Percentiles rank a stretch among this genome's conserved stretches.
Evolutionary conservation across 495 filamentous ascomycete genomes (phyloP).

Genomic region (Amniculicola lignicola): DNA sequence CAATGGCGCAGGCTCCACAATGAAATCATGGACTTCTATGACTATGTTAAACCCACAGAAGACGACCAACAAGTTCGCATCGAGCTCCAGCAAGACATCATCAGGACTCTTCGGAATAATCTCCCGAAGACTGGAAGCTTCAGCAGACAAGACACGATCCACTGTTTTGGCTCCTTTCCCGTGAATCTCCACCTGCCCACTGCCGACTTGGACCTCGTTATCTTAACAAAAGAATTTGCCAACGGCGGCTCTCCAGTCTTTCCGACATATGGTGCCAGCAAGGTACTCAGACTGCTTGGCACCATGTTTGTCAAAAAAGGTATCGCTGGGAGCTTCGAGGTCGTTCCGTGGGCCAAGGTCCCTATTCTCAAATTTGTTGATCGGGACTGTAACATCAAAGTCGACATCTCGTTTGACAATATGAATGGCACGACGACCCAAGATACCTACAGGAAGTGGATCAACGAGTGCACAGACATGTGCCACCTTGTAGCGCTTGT

Average conservation of each 20-base stretch:
- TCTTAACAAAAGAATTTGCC: conserved; percentile 65
- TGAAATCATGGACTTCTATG: conserved; percentile 84
- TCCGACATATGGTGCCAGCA: conserved; percentile 11
- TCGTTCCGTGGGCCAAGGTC: conserved; percentile 64
- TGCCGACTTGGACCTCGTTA: conserved; percentile 87
- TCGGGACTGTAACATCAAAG: conserved; percentile 63
- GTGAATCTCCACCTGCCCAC: conserved; percentile 87
- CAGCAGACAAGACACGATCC: no score
- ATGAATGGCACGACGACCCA: conserved; percentile 72
- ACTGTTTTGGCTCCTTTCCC: conserved; percentile 85
- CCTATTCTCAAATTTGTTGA: conserved; percentile 92
- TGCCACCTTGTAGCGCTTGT: conserved; percentile 76
- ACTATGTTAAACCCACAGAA: conserved; percentile 69
- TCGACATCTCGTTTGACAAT: conserved; percentile 96
- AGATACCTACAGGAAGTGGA: conserved; percentile 76
- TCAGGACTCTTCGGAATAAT: conserved; percentile 49
- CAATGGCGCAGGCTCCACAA: conserved; percentile 62
- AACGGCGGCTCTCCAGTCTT: conserved; percentile 34
- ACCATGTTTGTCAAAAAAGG: conserved; percentile 48
- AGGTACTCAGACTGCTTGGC: conserved; percentile 47
- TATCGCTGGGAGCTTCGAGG: conserved; percentile 53
- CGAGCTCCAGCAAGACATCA: conserved; percentile 65
- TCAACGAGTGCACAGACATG: conserved; percentile 72
- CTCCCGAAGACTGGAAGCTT: conserved; percentile 40
- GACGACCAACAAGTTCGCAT: conserved; percentile 73